Conservation (phyloP, 2,329 filamentous ascomycete species). For the Xylaria sp. region DNA sequence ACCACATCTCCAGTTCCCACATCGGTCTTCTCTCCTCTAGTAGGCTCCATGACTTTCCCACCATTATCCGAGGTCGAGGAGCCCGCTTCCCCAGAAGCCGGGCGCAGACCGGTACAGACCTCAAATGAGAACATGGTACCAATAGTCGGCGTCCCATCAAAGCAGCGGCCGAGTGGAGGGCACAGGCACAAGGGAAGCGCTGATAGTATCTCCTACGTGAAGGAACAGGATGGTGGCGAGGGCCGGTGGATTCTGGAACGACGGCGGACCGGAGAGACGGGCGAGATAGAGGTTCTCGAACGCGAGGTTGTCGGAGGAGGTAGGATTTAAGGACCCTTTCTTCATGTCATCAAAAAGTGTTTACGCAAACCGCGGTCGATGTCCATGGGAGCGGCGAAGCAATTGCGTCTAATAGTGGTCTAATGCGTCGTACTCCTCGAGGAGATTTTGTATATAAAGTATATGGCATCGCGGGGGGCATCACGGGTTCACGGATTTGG, state of each 20-base stretch:
- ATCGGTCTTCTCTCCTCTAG: slow-evolving; percentile 42
- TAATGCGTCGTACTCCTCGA: neutral
- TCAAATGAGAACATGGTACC: slow-evolving; percentile 42
- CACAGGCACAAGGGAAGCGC: slow-evolving; percentile 60
- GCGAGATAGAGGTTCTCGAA: slow-evolving; percentile 72
- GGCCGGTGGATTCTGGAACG: slow-evolving; percentile 76
- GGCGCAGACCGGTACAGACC: slow-evolving; percentile 25
- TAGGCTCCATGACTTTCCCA: slow-evolving; percentile 48
- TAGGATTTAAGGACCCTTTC: slow-evolving; percentile 49
- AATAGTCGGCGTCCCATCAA: slow-evolving; percentile 37
- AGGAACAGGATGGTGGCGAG: slow-evolving; percentile 68
- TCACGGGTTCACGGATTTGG: slow-evolving; percentile 11
- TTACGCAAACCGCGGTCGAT: neutral
- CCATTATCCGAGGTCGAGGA: slow-evolving; percentile 56
- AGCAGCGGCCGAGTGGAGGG: slow-evolving; percentile 51
- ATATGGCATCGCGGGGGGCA: slow-evolving; percentile 16
- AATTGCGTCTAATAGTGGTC: neutral
- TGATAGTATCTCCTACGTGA: slow-evolving; percentile 76
- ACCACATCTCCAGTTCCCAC: slow-evolving; percentile 40
- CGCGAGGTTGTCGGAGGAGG: slow-evolving; percentile 71
- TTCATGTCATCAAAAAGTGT: neutral
- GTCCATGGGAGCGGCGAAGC: neutral
- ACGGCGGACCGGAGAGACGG: slow-evolving; percentile 71
- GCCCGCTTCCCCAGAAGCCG: slow-evolving; percentile 28
- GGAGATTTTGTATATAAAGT: slow-evolving; percentile 20